phyloP scores from a whole-genome alignment of 169 alveolate genomes.

The Blepharisma undulans region DNA sequence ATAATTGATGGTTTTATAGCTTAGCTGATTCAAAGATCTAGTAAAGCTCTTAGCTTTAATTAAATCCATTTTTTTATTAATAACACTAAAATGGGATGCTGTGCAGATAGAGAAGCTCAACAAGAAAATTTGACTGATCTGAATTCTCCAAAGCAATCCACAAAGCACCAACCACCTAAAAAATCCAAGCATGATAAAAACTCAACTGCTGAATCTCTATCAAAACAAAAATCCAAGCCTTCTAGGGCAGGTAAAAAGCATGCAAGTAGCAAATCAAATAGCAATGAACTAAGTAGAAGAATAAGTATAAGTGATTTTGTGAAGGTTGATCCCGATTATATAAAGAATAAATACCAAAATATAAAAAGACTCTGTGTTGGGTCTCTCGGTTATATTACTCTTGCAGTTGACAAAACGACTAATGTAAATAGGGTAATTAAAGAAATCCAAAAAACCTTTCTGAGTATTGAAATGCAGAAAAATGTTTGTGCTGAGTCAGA shows the following conservation, averaged over 20 bases:
- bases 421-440: not conserved
- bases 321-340: not conserved
- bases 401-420: not conserved
- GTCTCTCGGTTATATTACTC: not conserved
- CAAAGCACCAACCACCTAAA: not conserved
- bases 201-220: not conserved
- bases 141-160: not conserved
- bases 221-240: not conserved
- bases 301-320: not conserved
- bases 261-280: not conserved
- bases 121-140: not conserved
- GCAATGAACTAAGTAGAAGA: not conserved
- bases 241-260: not conserved
- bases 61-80: too few species aligned
- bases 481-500: not conserved
- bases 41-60: too few species aligned
- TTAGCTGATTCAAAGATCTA: too few species aligned
- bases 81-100: not conserved
- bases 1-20: too few species aligned
- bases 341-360: not conserved
- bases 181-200: not conserved
- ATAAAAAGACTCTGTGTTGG: not conserved
- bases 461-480: not conserved
- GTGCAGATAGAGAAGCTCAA: not conserved
- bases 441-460: not conserved